A percentile compares a stretch with the other conserved stretches of the same genome.
These are phyloP conservation scores for Suhomyces xylopsoci DNA, from an alignment of 805 yeast genomes.

Conservation along the genomic window DNA sequence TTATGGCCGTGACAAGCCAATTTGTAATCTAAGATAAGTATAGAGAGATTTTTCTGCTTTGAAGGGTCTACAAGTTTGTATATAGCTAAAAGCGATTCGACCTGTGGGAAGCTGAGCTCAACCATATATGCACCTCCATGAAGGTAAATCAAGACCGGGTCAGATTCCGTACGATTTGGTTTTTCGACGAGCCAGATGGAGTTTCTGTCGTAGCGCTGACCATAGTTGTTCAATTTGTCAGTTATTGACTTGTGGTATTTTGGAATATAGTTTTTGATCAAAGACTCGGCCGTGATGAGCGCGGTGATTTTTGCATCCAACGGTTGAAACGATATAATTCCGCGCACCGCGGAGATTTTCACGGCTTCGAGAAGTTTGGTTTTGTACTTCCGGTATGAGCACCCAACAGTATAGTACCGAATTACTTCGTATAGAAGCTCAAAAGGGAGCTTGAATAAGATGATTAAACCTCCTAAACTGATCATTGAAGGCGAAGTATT, in stretches of 20 bases:
- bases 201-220: slow-evolving; percentile 27
- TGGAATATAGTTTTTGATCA: neutral
- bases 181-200: slow-evolving; percentile 35
- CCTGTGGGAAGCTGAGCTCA: slow-evolving; percentile 23
- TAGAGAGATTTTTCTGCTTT: slow-evolving; percentile 14
- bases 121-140: slow-evolving; percentile 43
- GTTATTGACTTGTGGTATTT: neutral
- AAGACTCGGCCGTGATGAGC: neutral
- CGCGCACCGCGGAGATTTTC: neutral
- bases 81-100: slow-evolving; percentile 26
- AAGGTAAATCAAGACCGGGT: slow-evolving; percentile 32
- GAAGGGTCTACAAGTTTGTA: slow-evolving; percentile 26
- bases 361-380: neutral
- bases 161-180: slow-evolving; percentile 19
- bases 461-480: neutral
- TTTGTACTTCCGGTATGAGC: neutral
- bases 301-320: neutral
- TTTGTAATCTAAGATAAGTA: slow-evolving; percentile 24
- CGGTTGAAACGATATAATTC: neutral
- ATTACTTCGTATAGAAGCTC: neutral
- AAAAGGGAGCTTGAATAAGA: neutral
- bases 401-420: neutral
- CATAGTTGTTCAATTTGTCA: slow-evolving; percentile 21
- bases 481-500: neutral
- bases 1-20: slow-evolving; percentile 28